Percentiles rank a stretch among this genome's conserved stretches.
phyloP scores from a whole-genome alignment of 75 land plant species.

The Cryptomeria japonica region DNA sequence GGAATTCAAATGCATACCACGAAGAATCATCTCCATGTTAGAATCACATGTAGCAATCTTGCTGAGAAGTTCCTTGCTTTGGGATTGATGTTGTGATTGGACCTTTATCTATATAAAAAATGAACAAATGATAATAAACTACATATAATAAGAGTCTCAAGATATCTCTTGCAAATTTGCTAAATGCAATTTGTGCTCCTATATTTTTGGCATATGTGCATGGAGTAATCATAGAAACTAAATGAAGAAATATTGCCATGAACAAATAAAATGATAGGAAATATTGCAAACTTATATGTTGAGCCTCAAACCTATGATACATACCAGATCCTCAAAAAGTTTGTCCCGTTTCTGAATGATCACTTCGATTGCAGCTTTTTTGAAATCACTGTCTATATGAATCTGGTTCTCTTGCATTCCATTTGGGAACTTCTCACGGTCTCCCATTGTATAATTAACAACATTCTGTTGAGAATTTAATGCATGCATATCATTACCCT shows the following conservation, averaged over 20 bases:
- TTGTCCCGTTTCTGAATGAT: not conserved
- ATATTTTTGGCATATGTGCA: not conserved
- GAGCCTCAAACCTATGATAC: not conserved
- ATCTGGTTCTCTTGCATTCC: not conserved
- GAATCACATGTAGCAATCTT: not conserved
- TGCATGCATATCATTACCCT: not conserved
- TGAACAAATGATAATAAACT: not conserved
- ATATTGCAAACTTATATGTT: not conserved
- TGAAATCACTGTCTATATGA: not conserved
- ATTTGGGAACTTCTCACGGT: not conserved
- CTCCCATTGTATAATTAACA: not conserved
- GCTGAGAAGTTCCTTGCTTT: not conserved
- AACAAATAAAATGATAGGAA: not conserved
- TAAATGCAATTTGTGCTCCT: not conserved
- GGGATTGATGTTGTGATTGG: not conserved
- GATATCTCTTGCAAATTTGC: not conserved
- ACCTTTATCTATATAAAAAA: not conserved
- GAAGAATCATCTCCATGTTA: not conserved
- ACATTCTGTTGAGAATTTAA: not conserved
- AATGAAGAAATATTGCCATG: not conserved
- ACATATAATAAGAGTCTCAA: not conserved
- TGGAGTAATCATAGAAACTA: not conserved
- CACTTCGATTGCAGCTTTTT: not conserved
- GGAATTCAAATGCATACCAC: not conserved
- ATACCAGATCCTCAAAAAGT: slow-evolving; percentile 3